A percentile compares a stretch with the other conserved stretches of the same genome.
Conservation (phyloP, 768 basidiomycete genomes). For the Leccinum disarticulatum region DNA sequence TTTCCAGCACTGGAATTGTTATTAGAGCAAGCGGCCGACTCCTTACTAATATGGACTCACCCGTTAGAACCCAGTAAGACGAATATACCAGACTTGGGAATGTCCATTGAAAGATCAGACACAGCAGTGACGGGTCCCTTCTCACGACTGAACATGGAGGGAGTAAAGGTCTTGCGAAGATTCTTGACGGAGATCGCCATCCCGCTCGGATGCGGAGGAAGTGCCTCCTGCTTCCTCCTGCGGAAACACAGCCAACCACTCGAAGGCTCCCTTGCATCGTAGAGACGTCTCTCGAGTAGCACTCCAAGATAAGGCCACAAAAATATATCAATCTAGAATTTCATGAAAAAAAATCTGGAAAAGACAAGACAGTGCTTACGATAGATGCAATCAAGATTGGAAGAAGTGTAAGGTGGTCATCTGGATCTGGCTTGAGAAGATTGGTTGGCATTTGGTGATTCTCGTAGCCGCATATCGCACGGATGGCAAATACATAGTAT, state of each 20-base stretch:
- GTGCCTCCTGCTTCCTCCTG: constrained; percentile 6
- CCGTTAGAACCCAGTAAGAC: constrained; percentile 76
- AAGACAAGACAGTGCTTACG: constrained; percentile 39
- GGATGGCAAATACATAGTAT: constrained; percentile 71
- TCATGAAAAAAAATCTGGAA: not conserved
- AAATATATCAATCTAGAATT: constrained; percentile 62
- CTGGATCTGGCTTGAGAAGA: constrained; percentile 58
- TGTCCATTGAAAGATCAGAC: constrained; percentile 60
- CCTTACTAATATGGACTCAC: constrained; percentile 27
- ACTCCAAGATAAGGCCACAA: constrained; percentile 71
- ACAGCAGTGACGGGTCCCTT: constrained; percentile 60
- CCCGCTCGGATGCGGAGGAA: constrained; percentile 36
- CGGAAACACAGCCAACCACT: constrained; percentile 25
- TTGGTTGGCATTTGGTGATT: constrained; percentile 54
- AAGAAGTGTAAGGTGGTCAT: constrained; percentile 51
- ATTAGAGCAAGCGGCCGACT: not conserved
- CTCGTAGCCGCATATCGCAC: constrained; percentile 70
- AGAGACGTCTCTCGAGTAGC: constrained; percentile 57
- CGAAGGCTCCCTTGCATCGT: constrained; percentile 51
- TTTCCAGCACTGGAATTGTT: constrained; percentile 62
- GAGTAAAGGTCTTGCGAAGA: constrained; percentile 57
- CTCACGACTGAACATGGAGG: constrained; percentile 46
- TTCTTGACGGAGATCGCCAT: constrained; percentile 62
- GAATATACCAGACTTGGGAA: constrained; percentile 75
- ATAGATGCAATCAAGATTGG: constrained; percentile 65